A percentile compares a stretch with the other conserved stretches of the same genome.
Evolutionary conservation across 2,329 filamentous ascomycete genomes (phyloP).

Genomic region (Aureobasidium sp.): DNA sequence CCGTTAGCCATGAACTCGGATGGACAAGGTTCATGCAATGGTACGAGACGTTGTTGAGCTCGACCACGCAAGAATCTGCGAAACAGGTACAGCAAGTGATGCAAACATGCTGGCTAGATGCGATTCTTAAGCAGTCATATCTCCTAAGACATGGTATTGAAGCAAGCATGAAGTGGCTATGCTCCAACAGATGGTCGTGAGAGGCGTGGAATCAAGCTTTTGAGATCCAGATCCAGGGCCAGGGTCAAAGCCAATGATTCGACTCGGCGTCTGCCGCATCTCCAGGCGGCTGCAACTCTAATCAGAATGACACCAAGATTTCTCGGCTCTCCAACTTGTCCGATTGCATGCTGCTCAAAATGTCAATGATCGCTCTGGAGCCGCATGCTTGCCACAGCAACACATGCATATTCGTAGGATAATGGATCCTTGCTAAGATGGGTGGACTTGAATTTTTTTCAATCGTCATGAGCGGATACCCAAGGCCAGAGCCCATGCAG

Average conservation of each 20-base stretch:
- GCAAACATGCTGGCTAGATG: not conserved
- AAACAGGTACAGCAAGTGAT: not conserved
- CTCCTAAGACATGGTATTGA: not conserved
- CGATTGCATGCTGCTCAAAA: not conserved
- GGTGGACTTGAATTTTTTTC: not conserved
- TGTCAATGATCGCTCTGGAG: not conserved
- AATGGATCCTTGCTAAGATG: not conserved
- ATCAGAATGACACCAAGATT: not conserved
- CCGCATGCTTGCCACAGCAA: conserved; percentile 10
- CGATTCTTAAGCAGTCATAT: not conserved
- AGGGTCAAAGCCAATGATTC: not conserved
- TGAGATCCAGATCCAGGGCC: not conserved
- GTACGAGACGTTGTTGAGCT: not conserved
- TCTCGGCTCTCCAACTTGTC: not conserved
- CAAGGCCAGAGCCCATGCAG: conserved; percentile 3
- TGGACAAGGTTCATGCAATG: not conserved
- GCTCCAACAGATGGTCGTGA: not conserved
- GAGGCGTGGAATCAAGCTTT: not conserved
- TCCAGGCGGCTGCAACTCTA: not conserved
- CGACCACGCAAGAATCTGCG: not conserved
- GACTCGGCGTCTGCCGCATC: not conserved
- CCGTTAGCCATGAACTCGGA: not conserved
- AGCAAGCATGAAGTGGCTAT: not conserved
- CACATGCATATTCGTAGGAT: conserved; percentile 8
- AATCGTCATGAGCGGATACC: not conserved